phyloP scores from a whole-genome alignment of 2,329 filamentous ascomycete species.

The Annulohypoxylon truncatum region DNA sequence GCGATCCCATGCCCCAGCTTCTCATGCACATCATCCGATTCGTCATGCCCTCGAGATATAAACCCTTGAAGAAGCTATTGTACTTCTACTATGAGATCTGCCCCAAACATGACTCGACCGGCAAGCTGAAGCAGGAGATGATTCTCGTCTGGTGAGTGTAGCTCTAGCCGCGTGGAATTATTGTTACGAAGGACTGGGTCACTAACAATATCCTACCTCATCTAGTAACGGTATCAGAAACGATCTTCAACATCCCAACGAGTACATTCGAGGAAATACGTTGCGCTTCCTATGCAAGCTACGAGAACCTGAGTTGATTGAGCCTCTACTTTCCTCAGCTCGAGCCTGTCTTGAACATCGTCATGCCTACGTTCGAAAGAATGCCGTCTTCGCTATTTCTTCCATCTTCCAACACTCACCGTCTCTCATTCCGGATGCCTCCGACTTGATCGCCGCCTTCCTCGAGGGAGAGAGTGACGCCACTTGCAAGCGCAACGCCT shows the following conservation, averaged over 20 bases:
- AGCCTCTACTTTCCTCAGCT: slow-evolving; percentile 92
- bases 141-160: slow-evolving; percentile 89
- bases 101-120: slow-evolving; percentile 89
- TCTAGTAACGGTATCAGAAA: slow-evolving; percentile 95
- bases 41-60: slow-evolving; percentile 98
- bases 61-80: slow-evolving; percentile 94
- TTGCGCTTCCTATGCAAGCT: slow-evolving; percentile 97
- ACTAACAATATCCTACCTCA: slow-evolving; percentile 21
- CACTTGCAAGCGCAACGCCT: slow-evolving; percentile 98
- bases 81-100: slow-evolving; percentile 99
- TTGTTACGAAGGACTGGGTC: not conserved
- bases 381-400: slow-evolving; percentile 93
- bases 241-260: slow-evolving; percentile 96
- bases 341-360: slow-evolving; percentile 94
- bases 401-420: slow-evolving; percentile 94
- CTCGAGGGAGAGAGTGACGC: slow-evolving; percentile 90
- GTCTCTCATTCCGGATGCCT: slow-evolving; percentile 91
- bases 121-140: slow-evolving; percentile 99
- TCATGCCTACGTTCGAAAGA: slow-evolving; percentile 98
- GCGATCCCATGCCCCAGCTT: slow-evolving; percentile 92
- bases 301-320: slow-evolving; percentile 93
- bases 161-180: not conserved
- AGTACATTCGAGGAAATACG: slow-evolving; percentile 98
- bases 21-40: slow-evolving; percentile 99
- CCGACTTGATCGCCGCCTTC: slow-evolving; percentile 91